Evolutionary conservation across 768 basidiomycete species (phyloP).

Genomic region (Agaricus bisporus): DNA sequence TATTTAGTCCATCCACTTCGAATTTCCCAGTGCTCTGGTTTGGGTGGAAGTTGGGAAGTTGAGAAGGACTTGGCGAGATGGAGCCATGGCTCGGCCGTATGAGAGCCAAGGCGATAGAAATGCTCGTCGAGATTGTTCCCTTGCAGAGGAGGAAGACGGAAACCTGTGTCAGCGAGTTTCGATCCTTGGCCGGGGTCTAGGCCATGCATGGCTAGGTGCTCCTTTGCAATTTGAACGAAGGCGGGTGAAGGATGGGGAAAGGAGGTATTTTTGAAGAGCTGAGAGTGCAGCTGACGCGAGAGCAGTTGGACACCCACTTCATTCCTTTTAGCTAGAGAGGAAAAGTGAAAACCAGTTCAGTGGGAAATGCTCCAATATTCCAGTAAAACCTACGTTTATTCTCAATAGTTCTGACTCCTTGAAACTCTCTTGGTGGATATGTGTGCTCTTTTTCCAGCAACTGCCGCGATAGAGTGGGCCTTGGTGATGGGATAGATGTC

Average conservation of each 20-base stretch:
- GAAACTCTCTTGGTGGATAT: not conserved
- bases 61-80: slow-evolving; percentile 58
- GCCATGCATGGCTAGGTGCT: slow-evolving; percentile 77
- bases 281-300: slow-evolving; percentile 70
- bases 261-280: slow-evolving; percentile 69
- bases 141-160: slow-evolving; percentile 81
- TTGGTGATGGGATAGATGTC: not conserved
- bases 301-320: slow-evolving; percentile 92
- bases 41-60: slow-evolving; percentile 47
- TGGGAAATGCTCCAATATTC: not conserved
- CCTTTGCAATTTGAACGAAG: slow-evolving; percentile 68
- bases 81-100: slow-evolving; percentile 73
- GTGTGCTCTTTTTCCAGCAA: not conserved
- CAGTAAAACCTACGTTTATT: slow-evolving; percentile 1
- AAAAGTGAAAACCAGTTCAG: not conserved
- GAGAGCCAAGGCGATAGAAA: slow-evolving; percentile 73
- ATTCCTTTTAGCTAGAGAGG: slow-evolving; percentile 59
- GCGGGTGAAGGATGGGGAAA: slow-evolving; percentile 55
- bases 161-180: slow-evolving; percentile 68
- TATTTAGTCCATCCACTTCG: slow-evolving; percentile 91
- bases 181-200: slow-evolving; percentile 79
- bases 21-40: slow-evolving; percentile 42
- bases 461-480: not conserved
- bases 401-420: not conserved
- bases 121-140: slow-evolving; percentile 82